phyloP scores from a whole-genome alignment of 1,284 basidiomycete species.

The Fomitopsis schrenkii region DNA sequence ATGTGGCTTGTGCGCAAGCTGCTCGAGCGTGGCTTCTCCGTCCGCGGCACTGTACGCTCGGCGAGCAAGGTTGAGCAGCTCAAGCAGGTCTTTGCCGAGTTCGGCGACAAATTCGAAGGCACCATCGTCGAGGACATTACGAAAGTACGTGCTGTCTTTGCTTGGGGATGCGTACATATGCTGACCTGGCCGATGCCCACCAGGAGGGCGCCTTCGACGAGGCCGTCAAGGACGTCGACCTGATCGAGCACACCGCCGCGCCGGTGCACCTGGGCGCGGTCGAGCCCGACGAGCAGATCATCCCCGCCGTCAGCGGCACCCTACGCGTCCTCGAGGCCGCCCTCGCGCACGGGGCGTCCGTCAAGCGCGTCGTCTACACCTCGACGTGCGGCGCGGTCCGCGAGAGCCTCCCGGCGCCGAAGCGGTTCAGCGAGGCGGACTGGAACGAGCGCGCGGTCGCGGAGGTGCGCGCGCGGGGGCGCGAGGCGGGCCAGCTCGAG shows the following conservation, averaged over 20 bases:
- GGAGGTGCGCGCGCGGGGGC: slow-evolving; percentile 48
- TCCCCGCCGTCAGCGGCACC: slow-evolving; percentile 28
- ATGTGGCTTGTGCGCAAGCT: slow-evolving; percentile 26
- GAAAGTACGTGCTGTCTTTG: slow-evolving; percentile 28
- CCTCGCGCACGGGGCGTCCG: slow-evolving; percentile 29
- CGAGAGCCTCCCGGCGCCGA: slow-evolving; percentile 17
- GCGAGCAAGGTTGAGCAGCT: not conserved
- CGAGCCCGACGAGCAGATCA: slow-evolving; percentile 33
- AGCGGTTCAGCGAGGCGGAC: slow-evolving; percentile 40
- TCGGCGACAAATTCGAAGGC: slow-evolving; percentile 44
- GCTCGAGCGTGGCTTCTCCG: slow-evolving; percentile 32
- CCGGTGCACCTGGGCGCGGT: slow-evolving; percentile 34
- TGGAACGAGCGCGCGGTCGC: slow-evolving; percentile 62
- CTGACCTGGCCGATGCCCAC: not conserved
- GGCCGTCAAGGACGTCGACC: slow-evolving; percentile 39
- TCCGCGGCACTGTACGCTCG: slow-evolving; percentile 47
- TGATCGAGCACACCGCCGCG: slow-evolving; percentile 42
- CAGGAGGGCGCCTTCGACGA: slow-evolving; percentile 37
- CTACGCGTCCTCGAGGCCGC: slow-evolving; percentile 23
- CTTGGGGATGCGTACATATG: not conserved
- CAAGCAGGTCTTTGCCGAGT: slow-evolving; percentile 5
- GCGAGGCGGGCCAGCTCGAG: slow-evolving; percentile 33
- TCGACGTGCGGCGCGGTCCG: slow-evolving; percentile 50
- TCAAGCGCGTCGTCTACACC: slow-evolving; percentile 69
- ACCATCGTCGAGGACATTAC: slow-evolving; percentile 55